A percentile compares a stretch with the other conserved stretches of the same genome.
Evolutionary conservation across 495 filamentous ascomycete genomes (phyloP).

Genomic region (Parathielavia hyrcaniae): DNA sequence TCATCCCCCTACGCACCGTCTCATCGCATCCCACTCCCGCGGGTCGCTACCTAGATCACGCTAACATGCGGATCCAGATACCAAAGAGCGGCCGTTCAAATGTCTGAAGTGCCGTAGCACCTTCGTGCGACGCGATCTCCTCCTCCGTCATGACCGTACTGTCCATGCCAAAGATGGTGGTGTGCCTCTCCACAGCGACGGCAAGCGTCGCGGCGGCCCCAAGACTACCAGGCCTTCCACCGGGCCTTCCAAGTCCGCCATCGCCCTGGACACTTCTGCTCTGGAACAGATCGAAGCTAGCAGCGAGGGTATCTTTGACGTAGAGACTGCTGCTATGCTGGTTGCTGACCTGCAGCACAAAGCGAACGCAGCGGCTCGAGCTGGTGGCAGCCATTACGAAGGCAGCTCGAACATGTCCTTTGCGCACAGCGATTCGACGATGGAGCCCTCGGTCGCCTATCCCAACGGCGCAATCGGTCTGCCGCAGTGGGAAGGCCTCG

Average conservation of each 20-base stretch:
- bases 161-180: slow-evolving; percentile 99
- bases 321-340: slow-evolving; percentile 97
- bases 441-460: slow-evolving; percentile 67
- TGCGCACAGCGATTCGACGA: slow-evolving; percentile 61
- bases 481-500: slow-evolving; percentile 82
- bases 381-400: slow-evolving; percentile 52
- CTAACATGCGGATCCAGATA: slow-evolving; percentile 55
- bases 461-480: slow-evolving; percentile 67
- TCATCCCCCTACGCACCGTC: slow-evolving; percentile 13
- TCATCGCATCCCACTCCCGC: neutral
- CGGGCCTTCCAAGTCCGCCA: slow-evolving; percentile 70
- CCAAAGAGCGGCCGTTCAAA: slow-evolving; percentile 98
- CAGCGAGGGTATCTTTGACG: slow-evolving; percentile 91
- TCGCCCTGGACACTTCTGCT: slow-evolving; percentile 78
- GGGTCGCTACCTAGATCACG: neutral
- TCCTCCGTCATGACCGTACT: slow-evolving; percentile 94
- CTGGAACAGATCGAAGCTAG: slow-evolving; percentile 93
- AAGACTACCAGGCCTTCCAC: slow-evolving; percentile 59
- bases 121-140: slow-evolving; percentile 92
- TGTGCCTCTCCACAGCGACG: slow-evolving; percentile 87
- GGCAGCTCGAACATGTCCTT: slow-evolving; percentile 65
- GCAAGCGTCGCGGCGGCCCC: slow-evolving; percentile 73
- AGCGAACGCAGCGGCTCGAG: slow-evolving; percentile 75
- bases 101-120: slow-evolving; percentile 97
- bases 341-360: slow-evolving; percentile 98